A percentile compares a stretch with the other conserved stretches of the same genome.
phyloP scores from a whole-genome alignment of 257 asterid genomes.

The Eucommia ulmoides region DNA sequence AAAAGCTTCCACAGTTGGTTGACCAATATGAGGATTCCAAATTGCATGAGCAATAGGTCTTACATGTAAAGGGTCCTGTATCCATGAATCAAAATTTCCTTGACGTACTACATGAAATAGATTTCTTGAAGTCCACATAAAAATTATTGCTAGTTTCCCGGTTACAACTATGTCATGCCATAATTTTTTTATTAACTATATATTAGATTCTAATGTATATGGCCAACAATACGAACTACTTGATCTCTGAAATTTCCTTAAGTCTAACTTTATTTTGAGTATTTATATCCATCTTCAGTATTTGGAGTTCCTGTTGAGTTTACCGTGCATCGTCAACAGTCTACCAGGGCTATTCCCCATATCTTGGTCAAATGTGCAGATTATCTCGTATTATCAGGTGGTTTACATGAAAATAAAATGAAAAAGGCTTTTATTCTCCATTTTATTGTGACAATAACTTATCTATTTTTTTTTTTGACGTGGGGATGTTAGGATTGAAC shows the following conservation, averaged over 20 bases:
- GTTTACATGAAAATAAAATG: constrained; percentile 5
- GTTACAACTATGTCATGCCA: too few relatives aligned
- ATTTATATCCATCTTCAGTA: constrained; percentile 28
- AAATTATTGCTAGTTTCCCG: neutral
- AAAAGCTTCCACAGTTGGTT: too few relatives aligned
- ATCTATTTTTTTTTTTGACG: too few relatives aligned
- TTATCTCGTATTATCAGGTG: constrained; percentile 81
- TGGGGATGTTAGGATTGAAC: constrained; percentile 73
- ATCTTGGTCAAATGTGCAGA: constrained; percentile 74
- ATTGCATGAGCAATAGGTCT: neutral
- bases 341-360: constrained; percentile 53
- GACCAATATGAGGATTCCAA: neutral
- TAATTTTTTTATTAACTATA: too few relatives aligned
- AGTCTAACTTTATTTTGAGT: too few relatives aligned
- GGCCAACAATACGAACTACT: too few relatives aligned
- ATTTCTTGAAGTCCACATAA: neutral
- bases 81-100: constrained; percentile 3
- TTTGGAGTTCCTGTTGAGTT: constrained; percentile 77
- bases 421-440: too few relatives aligned
- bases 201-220: too few relatives aligned
- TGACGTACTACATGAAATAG: neutral
- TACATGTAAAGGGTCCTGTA: constrained; percentile 6
- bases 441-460: too few relatives aligned
- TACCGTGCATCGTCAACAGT: constrained; percentile 68
- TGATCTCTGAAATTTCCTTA: too few relatives aligned